Evolutionary conservation across 495 filamentous ascomycete genomes (phyloP).

Genomic region (Collariella sp.): DNA sequence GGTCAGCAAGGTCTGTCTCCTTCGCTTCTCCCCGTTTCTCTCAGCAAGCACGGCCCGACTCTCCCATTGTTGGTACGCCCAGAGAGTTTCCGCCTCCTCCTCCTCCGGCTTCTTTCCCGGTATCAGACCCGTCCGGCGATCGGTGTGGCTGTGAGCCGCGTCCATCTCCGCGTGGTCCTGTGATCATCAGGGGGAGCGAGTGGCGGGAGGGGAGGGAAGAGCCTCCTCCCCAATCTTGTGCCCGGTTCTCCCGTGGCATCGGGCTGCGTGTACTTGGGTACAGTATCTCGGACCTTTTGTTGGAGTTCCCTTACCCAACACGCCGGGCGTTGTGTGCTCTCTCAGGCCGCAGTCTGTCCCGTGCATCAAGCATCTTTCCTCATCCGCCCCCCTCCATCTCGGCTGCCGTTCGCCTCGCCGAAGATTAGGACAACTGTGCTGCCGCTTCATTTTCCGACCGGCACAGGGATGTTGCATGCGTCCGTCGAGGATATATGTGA

Average conservation of each 20-base stretch:
- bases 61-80: background rate
- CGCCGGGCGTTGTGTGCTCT: background rate
- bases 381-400: slow-evolving; percentile 1
- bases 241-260: background rate
- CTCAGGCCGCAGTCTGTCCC: background rate
- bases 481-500: background rate
- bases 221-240: background rate
- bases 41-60: background rate
- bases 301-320: background rate
- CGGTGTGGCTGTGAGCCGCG: slow-evolving; percentile 3
- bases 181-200: background rate
- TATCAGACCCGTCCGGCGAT: background rate
- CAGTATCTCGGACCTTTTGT: background rate
- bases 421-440: slow-evolving; percentile 8
- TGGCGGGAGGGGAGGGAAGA: background rate
- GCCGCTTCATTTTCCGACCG: slow-evolving; percentile 2
- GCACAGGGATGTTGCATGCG: background rate
- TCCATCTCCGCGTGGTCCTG: background rate
- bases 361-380: background rate
- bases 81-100: background rate
- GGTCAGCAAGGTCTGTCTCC: too few relatives aligned
- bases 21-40: background rate
- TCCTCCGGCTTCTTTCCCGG: background rate
- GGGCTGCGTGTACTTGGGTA: background rate
- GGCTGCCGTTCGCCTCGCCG: slow-evolving; percentile 10